Evolutionary conservation across 1,284 basidiomycete genomes (phyloP).

Genomic region (Athelia psychrophila): DNA sequence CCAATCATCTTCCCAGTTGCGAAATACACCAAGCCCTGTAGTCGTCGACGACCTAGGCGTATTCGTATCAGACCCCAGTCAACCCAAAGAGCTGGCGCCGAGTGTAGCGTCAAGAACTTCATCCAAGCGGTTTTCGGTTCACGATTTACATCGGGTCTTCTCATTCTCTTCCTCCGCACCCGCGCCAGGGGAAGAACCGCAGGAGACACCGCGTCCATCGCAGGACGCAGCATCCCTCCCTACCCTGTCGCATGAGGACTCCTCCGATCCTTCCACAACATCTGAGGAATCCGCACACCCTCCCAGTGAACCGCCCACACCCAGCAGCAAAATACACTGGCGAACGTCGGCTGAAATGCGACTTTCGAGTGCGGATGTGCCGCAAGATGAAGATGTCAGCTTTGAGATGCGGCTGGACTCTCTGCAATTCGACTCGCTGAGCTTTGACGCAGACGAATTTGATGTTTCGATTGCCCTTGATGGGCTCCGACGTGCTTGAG

Average conservation of each 20-base stretch:
- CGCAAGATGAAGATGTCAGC: constrained; percentile 30
- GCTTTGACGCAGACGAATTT: constrained; percentile 60
- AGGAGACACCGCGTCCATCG: constrained; percentile 21
- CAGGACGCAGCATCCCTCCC: constrained; percentile 21
- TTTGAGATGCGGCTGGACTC: constrained; percentile 67
- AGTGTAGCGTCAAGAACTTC: constrained; percentile 11
- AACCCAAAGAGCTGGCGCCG: constrained; percentile 14
- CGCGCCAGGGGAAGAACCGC: constrained; percentile 16
- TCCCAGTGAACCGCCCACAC: constrained; percentile 11
- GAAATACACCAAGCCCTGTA: not conserved
- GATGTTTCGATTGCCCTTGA: constrained; percentile 15
- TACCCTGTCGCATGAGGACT: constrained; percentile 31
- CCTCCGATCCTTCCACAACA: not conserved
- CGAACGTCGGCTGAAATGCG: not conserved
- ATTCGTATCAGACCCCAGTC: not conserved
- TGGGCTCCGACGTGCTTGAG: no score
- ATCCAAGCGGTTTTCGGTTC: constrained; percentile 22
- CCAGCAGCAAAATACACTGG: constrained; percentile 18
- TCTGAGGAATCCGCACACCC: not conserved
- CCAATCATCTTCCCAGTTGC: not conserved
- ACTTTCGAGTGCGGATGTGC: constrained; percentile 3
- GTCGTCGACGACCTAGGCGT: not conserved
- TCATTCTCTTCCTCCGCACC: constrained; percentile 31
- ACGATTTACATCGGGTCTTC: constrained; percentile 30
- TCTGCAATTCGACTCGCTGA: constrained; percentile 63